These are phyloP conservation scores for Rhizophora mangle DNA, from an alignment of 345 rosid species.

Conservation along the genomic window DNA sequence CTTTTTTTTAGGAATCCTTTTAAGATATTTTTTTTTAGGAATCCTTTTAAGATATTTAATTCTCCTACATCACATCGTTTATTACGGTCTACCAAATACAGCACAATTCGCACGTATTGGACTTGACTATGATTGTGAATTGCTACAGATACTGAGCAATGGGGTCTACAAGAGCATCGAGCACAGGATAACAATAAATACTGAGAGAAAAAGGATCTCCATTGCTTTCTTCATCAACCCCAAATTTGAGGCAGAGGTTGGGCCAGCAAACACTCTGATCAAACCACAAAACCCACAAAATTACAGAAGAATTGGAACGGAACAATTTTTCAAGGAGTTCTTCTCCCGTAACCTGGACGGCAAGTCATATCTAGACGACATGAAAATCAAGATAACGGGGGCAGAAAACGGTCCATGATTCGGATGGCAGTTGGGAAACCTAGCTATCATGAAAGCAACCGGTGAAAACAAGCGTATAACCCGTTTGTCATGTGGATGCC, in stretches of 20 bases:
- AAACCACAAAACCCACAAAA: conserved; percentile 22
- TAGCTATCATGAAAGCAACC: not conserved
- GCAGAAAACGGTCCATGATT: not conserved
- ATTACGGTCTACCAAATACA: too few relatives aligned
- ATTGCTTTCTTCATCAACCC: conserved; percentile 29
- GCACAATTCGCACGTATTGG: too few relatives aligned
- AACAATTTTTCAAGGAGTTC: conserved; percentile 18
- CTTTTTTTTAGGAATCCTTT: too few relatives aligned
- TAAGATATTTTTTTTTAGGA: too few relatives aligned
- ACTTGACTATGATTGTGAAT: not conserved
- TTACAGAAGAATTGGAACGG: conserved; percentile 12
- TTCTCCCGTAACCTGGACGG: conserved; percentile 18
- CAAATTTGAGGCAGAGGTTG: conserved; percentile 25
- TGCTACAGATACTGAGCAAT: conserved; percentile 30
- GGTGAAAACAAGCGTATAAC: too few relatives aligned
- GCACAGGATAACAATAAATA: conserved; percentile 26
- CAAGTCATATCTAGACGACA: conserved; percentile 18
- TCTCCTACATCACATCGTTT: too few relatives aligned
- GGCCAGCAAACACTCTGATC: conserved; percentile 21
- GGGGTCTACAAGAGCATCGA: conserved; percentile 32
- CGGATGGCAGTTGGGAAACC: not conserved
- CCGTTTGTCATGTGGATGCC: too few relatives aligned
- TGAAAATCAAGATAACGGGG: conserved; percentile 12
- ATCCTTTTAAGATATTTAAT: too few relatives aligned
- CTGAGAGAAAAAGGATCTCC: conserved; percentile 19